Evolutionary conservation across 495 filamentous ascomycete genomes (phyloP).

Genomic region (Penicillium silybi): DNA sequence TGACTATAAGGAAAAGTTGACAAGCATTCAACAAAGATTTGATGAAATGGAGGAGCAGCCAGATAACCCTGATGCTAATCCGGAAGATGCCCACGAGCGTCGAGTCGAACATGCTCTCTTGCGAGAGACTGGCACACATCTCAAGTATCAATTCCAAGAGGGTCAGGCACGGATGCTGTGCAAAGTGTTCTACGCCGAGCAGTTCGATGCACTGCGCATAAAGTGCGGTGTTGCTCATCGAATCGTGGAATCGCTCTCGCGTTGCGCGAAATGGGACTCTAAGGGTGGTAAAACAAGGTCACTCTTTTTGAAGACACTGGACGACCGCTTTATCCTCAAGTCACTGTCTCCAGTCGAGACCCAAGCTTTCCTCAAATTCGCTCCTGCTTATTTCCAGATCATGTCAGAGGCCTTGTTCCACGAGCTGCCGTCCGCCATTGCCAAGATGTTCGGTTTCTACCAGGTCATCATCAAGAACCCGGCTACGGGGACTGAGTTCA

Average conservation of each 20-base stretch:
- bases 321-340: conserved; percentile 90
- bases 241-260: conserved; percentile 89
- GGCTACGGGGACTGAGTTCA: conserved; percentile 85
- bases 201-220: conserved; percentile 90
- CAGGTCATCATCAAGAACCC: conserved; percentile 96
- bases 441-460: conserved; percentile 99
- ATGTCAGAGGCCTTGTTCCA: conserved; percentile 96
- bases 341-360: conserved; percentile 87
- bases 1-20: conserved; percentile 79
- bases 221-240: conserved; percentile 92
- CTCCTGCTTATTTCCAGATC: conserved; percentile 93
- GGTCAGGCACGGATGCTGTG: conserved; percentile 91
- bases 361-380: conserved; percentile 88
- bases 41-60: conserved; percentile 34
- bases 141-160: conserved; percentile 91
- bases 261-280: conserved; percentile 96
- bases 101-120: conserved; percentile 70
- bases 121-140: conserved; percentile 79
- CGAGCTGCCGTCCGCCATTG: conserved; percentile 92
- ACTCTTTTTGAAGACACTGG: conserved; percentile 94
- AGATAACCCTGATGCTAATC: conserved; percentile 16
- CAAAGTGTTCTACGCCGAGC: conserved; percentile 97
- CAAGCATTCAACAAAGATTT: conserved; percentile 60
- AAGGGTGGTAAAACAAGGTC: conserved; percentile 98
- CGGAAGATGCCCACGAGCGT: conserved; percentile 48